These are phyloP conservation scores for Scedosporium dehoogii DNA, from an alignment of 2,329 filamentous ascomycete species.

Conservation along the genomic window DNA sequence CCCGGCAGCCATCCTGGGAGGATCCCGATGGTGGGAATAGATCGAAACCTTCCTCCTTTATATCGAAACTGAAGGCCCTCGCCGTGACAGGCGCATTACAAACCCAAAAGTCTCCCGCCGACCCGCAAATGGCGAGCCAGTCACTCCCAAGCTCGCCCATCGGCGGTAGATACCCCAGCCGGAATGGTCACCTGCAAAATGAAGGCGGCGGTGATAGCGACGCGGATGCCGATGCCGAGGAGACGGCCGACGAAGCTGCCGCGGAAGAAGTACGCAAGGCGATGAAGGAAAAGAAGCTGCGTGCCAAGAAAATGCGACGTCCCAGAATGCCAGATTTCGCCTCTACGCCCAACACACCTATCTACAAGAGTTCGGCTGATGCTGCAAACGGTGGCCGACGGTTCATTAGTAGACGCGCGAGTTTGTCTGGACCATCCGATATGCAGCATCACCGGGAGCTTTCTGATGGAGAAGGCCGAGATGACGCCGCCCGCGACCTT, in stretches of 20 bases:
- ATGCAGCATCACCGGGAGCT: slow-evolving; percentile 45
- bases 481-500: slow-evolving; percentile 44
- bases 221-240: slow-evolving; percentile 70
- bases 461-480: slow-evolving; percentile 67
- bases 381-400: slow-evolving; percentile 21
- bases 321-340: slow-evolving; percentile 38
- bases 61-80: slow-evolving; percentile 69
- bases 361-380: slow-evolving; percentile 2
- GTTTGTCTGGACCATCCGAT: slow-evolving; percentile 51
- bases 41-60: slow-evolving; percentile 55
- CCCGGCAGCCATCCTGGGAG: slow-evolving; percentile 56
- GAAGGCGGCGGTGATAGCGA: slow-evolving; percentile 53
- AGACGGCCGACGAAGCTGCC: slow-evolving; percentile 70
- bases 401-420: slow-evolving; percentile 53
- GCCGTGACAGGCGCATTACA: slow-evolving; percentile 43
- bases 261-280: slow-evolving; percentile 34
- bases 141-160: slow-evolving; percentile 40
- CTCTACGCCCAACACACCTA: slow-evolving; percentile 59
- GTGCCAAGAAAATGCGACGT: slow-evolving; percentile 49
- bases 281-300: slow-evolving; percentile 47
- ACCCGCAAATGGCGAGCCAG: slow-evolving; percentile 23
- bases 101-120: slow-evolving; percentile 21
- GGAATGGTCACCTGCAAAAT: slow-evolving; percentile 34
- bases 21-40: slow-evolving; percentile 51
- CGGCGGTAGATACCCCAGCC: slow-evolving; percentile 21